Base-by-base conservation (phyloP, 2,329 filamentous ascomycete species). In the Fusarium citri region DNA sequence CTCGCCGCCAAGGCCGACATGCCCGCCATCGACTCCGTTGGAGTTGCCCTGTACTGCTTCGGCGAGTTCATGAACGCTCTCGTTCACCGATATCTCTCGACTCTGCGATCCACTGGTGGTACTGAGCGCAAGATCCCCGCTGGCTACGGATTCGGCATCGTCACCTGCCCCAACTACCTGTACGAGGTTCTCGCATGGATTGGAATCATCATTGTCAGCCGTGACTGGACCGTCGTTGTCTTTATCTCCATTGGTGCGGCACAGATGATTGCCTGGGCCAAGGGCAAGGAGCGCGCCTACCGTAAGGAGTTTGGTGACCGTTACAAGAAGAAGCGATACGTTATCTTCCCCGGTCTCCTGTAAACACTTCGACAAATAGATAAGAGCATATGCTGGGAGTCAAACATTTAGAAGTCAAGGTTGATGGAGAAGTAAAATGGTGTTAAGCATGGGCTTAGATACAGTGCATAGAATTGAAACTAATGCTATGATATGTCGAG, bases 151-250 rank as follows among this genome's bases (percentile, higher is more conserved):
- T 98, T 98, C 81, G 85, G 84, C 69, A 82, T 93, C 37, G 95
- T 99, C 55, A 99, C 96, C 15, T 97, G 94, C 83, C 96, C 96
- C 43, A 99, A 99, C 84, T 99, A 99, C 84, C 89, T 97, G 84
- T 98, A 97, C 74, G 96, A 99, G 82, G 86, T 92, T 9, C 80
- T 97, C 40, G 89, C 94, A 1, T 99, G 96, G 96, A 74, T 92
- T 30, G 94, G 94, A 26, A 86, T 98, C 58, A 91, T 92, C 72
- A 78, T 97, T 45, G 87, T 95, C 56, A 94, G 90, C 74, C 91
- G 93, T 76, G 94, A 91, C 82, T 91, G 92, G 84, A 88, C 90
- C 53, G 92, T 96, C 1, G 83, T 89, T 18, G 73, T 97, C 22
- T 98, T 98, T 81, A 89, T 92, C 65, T 78, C 85, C 25, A 85